Base-by-base conservation (phyloP, 495 filamentous ascomycete genomes). In the Darksidea phi region DNA sequence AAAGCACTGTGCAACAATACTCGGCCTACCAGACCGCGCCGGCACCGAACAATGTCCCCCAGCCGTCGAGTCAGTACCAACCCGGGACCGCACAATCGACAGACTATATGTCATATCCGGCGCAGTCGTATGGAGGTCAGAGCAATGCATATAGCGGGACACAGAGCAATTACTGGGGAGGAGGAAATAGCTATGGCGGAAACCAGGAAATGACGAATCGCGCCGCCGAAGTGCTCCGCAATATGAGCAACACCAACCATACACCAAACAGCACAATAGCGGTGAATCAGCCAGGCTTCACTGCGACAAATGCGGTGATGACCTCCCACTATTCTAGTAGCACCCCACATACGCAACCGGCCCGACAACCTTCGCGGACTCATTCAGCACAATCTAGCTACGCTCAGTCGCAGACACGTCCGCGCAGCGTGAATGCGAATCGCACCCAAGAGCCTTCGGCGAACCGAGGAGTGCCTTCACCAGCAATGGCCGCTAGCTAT, bases 181-280 rank as follows among this genome's bases (percentile, higher is more conserved):
- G 17, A 8, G 41, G 32, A 11, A 58, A 23, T 36, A 56, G 51
- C 25, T 64, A 64, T 61, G 57, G 61, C 1, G 50, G 24, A 25
- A 53, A 57, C 21, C 34, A 20, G 8, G 57, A 64, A 21, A 49
- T 34, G 4, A 57, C 56, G 0, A 63, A 52, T 23, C 18, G 43
- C 5, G 66, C 62, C 1, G 66, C 66, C 15, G 62, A 69, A 48
- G 57, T 61, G 2, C 50, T 66, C 36, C 58, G 48, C 24, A 66
- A 66, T 34, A 53, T 69, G 41, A 69, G 66, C 54, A 69, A 66
- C 36, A 59, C 57, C n/a, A 47, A 56, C 37, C 59, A 66, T 43
- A 47, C 25, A 11, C 20, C 55, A 2, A 57, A 20, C 18, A 21
- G 21, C 13, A 20, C 20, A 20, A 20, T 26, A 21, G 45, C 51